Evolutionary conservation across 2,329 filamentous ascomycete species (phyloP).

Genomic region (Bipolaris victoriae): DNA sequence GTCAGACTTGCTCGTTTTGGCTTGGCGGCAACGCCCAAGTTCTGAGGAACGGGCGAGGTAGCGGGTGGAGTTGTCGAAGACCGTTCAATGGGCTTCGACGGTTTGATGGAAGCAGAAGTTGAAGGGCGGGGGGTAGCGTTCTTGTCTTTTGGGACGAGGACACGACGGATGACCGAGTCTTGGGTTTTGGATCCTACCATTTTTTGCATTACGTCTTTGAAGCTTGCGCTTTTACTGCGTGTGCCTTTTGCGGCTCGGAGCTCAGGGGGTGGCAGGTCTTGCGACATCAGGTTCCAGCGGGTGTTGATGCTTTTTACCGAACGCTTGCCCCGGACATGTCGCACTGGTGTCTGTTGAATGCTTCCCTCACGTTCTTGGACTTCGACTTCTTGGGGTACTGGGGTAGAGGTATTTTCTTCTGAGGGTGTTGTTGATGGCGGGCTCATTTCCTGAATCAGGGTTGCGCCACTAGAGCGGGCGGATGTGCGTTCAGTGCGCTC

Average conservation of each 20-base stretch:
- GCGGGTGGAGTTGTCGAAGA: background rate
- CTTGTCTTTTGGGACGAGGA: constrained; percentile 10
- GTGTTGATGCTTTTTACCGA: constrained; percentile 8
- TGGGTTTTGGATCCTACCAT: constrained; percentile 29
- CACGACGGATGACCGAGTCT: constrained; percentile 4
- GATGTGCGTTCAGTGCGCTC: constrained; percentile 30
- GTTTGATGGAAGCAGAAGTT: background rate
- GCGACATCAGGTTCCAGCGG: constrained; percentile 30
- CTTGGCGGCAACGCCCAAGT: background rate
- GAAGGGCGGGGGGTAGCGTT: constrained; percentile 7
- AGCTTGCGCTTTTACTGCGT: constrained; percentile 28
- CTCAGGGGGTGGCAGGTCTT: constrained; percentile 32
- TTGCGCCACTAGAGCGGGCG: constrained; percentile 42
- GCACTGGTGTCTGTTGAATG: constrained; percentile 29
- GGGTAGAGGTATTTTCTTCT: constrained; percentile 21
- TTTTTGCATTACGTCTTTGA: constrained; percentile 39
- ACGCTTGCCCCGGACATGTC: constrained; percentile 22
- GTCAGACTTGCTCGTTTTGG: background rate
- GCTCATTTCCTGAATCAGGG: constrained; percentile 37
- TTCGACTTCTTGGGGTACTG: constrained; percentile 12
- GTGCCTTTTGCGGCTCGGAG: constrained; percentile 17
- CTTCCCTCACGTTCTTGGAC: constrained; percentile 14
- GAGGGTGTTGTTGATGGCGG: constrained; percentile 20
- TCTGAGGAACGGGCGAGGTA: background rate
- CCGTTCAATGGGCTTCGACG: background rate